Evolutionary conservation across 164 flowering plant species (phyloP), one percentile per base, ranked within the genome.

Genomic region (Santalum album): DNA sequence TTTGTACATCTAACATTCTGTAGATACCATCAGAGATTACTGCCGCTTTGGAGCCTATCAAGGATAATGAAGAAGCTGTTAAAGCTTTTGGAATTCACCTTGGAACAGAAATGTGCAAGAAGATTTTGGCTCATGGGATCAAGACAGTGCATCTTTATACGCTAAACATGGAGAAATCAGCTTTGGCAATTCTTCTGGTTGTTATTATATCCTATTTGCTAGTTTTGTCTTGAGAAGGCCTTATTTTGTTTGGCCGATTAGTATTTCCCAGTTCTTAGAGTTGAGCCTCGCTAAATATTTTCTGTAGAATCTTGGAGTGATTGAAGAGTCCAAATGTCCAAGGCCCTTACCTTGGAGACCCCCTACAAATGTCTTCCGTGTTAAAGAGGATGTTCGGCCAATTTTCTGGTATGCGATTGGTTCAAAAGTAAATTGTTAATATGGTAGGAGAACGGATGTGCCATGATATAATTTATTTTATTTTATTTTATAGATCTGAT

Each of bases 21-120:
- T 40, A 88, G 96, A 75, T 92, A 59, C 97, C 97, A 32, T 55
- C 76, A 52, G 97, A 94, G 69, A 54, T 94, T 50, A 80, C 46
- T 11, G 86, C 83, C 66, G 92, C 96, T 38, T 69, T 94, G 75
- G 99, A 87, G 65, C 90, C 96, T 46, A 85, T 94, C 48, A 94
- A 90, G 75, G 97, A 94, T 65, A 90, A 90, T 69, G 97, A 94
- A 49, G 97, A 94, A 67, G 97, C 99, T 56, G 97, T 94, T 25
- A 87, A 44, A 67, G 73, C 84, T 35, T 94, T 80, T 64, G 97
- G 99, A 21, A 71, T 94, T 69, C 95, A 94, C 73, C 83, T 83
- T 66, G 99, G 90, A 70, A 89, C 99, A 3, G 96, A 92, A 71
- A 92, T 89, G 96, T 92, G 99, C 86, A 83, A 75, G 80, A 89